phyloP scores from a whole-genome alignment of 2,329 filamentous ascomycete species.

The Eurotiales sp. region DNA sequence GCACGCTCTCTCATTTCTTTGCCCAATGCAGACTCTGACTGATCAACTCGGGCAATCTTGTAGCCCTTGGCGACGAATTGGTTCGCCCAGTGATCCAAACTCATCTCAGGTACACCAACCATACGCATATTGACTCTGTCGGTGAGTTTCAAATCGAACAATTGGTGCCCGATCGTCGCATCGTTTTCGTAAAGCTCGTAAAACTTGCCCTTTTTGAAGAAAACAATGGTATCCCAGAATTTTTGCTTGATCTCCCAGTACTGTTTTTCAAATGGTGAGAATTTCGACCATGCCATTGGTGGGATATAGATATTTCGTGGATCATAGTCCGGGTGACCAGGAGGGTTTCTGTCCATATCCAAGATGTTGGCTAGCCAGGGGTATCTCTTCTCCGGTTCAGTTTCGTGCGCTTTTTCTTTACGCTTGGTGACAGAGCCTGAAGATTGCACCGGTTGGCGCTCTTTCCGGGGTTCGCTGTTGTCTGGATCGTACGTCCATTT shows the following conservation, averaged over 20 bases:
- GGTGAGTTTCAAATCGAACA: slow-evolving; percentile 96
- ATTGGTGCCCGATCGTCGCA: slow-evolving; percentile 89
- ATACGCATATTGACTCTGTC: slow-evolving; percentile 99
- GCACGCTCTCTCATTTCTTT: slow-evolving; percentile 99
- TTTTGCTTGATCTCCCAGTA: slow-evolving; percentile 99
- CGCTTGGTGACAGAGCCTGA: slow-evolving; percentile 29
- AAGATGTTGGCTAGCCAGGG: slow-evolving; percentile 81
- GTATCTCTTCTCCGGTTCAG: slow-evolving; percentile 81
- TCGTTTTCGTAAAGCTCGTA: slow-evolving; percentile 98
- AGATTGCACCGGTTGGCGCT: slow-evolving; percentile 40
- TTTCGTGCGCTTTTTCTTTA: slow-evolving; percentile 69
- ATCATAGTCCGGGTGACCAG: slow-evolving; percentile 82
- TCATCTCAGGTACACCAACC: slow-evolving; percentile 95
- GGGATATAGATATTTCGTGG: slow-evolving; percentile 89
- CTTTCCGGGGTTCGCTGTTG: slow-evolving; percentile 50
- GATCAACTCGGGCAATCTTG: slow-evolving; percentile 95
- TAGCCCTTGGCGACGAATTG: slow-evolving; percentile 97
- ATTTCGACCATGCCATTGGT: slow-evolving; percentile 70
- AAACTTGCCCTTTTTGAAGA: slow-evolving; percentile 99
- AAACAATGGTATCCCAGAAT: slow-evolving; percentile 94
- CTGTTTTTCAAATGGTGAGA: slow-evolving; percentile 94
- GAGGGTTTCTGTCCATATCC: slow-evolving; percentile 78
- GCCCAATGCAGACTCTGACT: slow-evolving; percentile 89
- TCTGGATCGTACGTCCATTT: slow-evolving; percentile 76
- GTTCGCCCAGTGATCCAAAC: slow-evolving; percentile 94